Conservation (phyloP, 139 green algal genomes). For the Nannochloris sp. region DNA sequence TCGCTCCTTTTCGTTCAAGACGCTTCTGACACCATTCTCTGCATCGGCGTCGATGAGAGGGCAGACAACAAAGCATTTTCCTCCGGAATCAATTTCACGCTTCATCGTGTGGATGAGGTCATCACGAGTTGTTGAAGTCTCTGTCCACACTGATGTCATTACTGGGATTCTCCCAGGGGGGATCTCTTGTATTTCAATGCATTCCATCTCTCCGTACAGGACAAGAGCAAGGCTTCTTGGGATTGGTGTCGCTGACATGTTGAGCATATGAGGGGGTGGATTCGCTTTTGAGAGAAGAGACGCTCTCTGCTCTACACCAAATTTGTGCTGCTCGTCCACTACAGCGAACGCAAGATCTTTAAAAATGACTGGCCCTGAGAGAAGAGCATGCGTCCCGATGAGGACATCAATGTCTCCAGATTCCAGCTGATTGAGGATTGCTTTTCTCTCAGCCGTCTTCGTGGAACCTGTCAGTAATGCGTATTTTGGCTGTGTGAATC, state of each 20-base stretch:
- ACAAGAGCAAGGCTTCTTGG: constrained; percentile 81
- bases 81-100: constrained; percentile 43
- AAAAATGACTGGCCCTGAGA: constrained; percentile 52
- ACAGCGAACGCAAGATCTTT: constrained; percentile 70
- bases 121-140: constrained; percentile 11
- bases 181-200: constrained; percentile 48
- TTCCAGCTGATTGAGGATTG: constrained; percentile 12
- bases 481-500: background rate
- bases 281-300: constrained; percentile 36
- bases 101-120: constrained; percentile 39
- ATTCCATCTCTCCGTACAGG: constrained; percentile 51
- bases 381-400: constrained; percentile 78
- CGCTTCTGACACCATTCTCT: constrained; percentile 11
- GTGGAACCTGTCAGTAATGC: constrained; percentile 38
- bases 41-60: constrained; percentile 42
- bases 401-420: constrained; percentile 51
- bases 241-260: constrained; percentile 95
- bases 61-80: constrained; percentile 42
- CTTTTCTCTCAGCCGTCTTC: constrained; percentile 10
- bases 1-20: constrained; percentile 28
- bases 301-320: constrained; percentile 77
- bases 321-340: constrained; percentile 96
- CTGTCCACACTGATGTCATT: constrained; percentile 30
- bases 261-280: constrained; percentile 74
- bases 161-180: constrained; percentile 60